Evolutionary conservation across 2,329 filamentous ascomycete genomes (phyloP).

Genomic region (Keithomyces neogunnii): DNA sequence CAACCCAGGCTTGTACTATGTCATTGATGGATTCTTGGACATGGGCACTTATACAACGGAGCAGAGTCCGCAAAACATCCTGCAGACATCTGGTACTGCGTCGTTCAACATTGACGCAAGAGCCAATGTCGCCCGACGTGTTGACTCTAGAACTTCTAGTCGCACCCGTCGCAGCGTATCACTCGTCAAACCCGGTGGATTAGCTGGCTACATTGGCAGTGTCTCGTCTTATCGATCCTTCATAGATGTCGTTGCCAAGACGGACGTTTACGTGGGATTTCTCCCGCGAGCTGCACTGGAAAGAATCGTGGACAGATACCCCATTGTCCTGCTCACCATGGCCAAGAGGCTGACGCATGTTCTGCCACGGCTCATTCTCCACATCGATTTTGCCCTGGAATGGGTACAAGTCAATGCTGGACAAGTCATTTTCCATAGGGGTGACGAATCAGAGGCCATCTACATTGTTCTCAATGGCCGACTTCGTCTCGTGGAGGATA

Average conservation of each 20-base stretch:
- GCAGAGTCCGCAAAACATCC: conserved; percentile 21
- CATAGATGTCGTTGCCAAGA: conserved; percentile 94
- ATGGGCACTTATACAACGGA: conserved; percentile 62
- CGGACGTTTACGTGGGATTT: conserved; percentile 96
- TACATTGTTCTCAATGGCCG: conserved; percentile 96
- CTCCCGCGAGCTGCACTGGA: conserved; percentile 79
- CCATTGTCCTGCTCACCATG: conserved; percentile 88
- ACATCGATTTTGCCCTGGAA: conserved; percentile 96
- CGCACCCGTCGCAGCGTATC: conserved; percentile 61
- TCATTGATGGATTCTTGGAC: conserved; percentile 93
- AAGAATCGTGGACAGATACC: conserved; percentile 85
- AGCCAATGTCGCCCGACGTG: background rate
- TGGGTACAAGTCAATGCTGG: conserved; percentile 97
- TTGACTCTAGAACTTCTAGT: conserved; percentile 25
- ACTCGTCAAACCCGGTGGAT: conserved; percentile 85
- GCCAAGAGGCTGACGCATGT: conserved; percentile 88
- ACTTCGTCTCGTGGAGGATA: conserved; percentile 74
- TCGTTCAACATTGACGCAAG: conserved; percentile 9
- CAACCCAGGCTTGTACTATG: conserved; percentile 95
- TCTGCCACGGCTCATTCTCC: conserved; percentile 79
- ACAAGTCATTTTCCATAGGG: conserved; percentile 88
- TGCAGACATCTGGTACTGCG: conserved; percentile 19
- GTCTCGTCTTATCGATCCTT: conserved; percentile 94
- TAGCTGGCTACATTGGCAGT: conserved; percentile 90
- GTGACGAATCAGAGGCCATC: conserved; percentile 94